A percentile compares a stretch with the other conserved stretches of the same genome.
These are phyloP conservation scores for Cnidoscolus chayamansa DNA, from an alignment of 441 rosid species.

Conservation along the genomic window DNA sequence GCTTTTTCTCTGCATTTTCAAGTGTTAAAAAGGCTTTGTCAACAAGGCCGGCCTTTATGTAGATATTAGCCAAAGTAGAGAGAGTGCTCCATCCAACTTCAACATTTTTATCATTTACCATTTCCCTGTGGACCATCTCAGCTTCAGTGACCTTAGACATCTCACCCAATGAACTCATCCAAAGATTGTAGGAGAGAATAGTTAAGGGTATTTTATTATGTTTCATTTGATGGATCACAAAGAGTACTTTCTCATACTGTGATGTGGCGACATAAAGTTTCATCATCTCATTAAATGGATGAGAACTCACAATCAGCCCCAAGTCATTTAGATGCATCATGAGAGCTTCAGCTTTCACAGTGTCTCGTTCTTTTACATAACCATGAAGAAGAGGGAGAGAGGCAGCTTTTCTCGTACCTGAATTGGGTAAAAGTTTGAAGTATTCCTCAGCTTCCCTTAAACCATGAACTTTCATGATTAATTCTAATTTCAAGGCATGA, in stretches of 20 bases:
- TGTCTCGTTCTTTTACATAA: slow-evolving; percentile 43
- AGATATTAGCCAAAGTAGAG: slow-evolving; percentile 48
- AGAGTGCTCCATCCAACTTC: slow-evolving; percentile 60
- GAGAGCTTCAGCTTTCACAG: slow-evolving; percentile 45
- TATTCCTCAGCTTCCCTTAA: slow-evolving; percentile 46
- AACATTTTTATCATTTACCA: slow-evolving; percentile 43
- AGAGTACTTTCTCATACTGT: slow-evolving; percentile 40
- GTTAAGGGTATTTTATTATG: slow-evolving; percentile 46
- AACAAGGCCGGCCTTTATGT: slow-evolving; percentile 39
- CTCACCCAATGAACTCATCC: slow-evolving; percentile 53
- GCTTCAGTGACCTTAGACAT: slow-evolving; percentile 28
- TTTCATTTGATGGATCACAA: slow-evolving; percentile 51
- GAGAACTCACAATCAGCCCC: slow-evolving; percentile 51
- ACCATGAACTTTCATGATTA: slow-evolving; percentile 39
- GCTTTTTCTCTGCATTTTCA: slow-evolving; percentile 43
- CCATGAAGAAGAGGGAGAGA: slow-evolving; percentile 47
- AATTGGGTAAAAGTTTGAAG: slow-evolving; percentile 31
- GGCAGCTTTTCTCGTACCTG: slow-evolving; percentile 40
- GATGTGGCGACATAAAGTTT: slow-evolving; percentile 48
- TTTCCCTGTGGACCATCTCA: slow-evolving; percentile 48
- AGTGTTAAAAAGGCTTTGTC: slow-evolving; percentile 43
- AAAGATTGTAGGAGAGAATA: slow-evolving; percentile 59
- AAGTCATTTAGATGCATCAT: slow-evolving; percentile 40
- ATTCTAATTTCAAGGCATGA: slow-evolving; percentile 39
- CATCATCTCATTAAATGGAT: slow-evolving; percentile 63